Evolutionary conservation across 352 stramenopile species (phyloP), one percentile per base, ranked within the genome.

Genomic region (Phytopythium kandeliae): DNA sequence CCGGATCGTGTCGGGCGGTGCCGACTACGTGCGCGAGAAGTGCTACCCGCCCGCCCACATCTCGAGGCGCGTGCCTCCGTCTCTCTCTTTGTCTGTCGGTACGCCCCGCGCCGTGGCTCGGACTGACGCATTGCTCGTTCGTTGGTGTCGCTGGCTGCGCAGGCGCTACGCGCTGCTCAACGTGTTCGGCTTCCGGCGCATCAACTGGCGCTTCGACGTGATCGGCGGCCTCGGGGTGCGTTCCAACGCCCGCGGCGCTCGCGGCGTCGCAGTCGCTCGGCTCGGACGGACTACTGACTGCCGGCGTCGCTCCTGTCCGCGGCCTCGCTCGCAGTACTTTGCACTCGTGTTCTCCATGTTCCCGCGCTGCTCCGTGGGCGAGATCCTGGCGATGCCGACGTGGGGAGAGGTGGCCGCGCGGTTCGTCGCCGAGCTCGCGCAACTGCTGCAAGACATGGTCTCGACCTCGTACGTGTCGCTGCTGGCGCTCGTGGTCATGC

Each of bases 171-270:
- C 84, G 12, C 47, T 95, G 34, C 58, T 95, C 26, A 95, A 92
- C 41, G 81, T 92, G 15, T 78, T 95, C 48, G 84, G 83, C 38
- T 97, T 97, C 67, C 87, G 89, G 2, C 91, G 87, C 45, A 87
- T 95, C 51, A 97, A 97, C 58, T 98, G 92, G 92, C 74, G 88
- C 22, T 95, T 97, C 42, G 92, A 98, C 72, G 78, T 97, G 43
- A 74, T 97, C 21, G 90, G 89, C 26, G 85, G 85, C 47, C 59
- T 96, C 50, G 78, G 71, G 60, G 84, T 92, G 73, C 34, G 75
- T 69, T 17, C 16, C 35, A 40, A 8, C 15, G 5, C 28, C 10
- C 28, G 5, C 5, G 28, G 5, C 28, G 28, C 28, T 33, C 10
- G 10, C 10, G 5, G 28, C 10, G 5, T 26, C 47, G 26, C n/a